Percentiles rank a stretch among this genome's conserved stretches.
Evolutionary conservation across 2,329 filamentous ascomycete genomes (phyloP).

Genomic region (Microdochium nivale): DNA sequence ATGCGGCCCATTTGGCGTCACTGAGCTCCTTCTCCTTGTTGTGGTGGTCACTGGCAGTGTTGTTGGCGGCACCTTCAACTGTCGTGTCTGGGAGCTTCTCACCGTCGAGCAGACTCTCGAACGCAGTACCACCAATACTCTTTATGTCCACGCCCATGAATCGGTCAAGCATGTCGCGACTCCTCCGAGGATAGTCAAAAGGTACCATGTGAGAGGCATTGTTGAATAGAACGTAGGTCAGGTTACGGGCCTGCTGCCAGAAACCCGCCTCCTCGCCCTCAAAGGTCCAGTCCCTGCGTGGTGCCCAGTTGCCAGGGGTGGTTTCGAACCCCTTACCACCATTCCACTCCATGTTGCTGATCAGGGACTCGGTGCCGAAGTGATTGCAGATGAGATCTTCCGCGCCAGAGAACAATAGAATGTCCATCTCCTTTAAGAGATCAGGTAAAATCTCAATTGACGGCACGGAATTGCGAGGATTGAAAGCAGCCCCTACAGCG

Average conservation of each 20-base stretch:
- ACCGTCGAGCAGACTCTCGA: conserved; percentile 75
- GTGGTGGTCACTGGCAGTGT: conserved; percentile 54
- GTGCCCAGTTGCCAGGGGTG: conserved; percentile 79
- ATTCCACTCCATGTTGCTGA: conserved; percentile 86
- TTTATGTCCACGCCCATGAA: conserved; percentile 92
- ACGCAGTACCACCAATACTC: conserved; percentile 71
- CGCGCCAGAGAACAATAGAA: conserved; percentile 86
- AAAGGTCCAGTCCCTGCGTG: conserved; percentile 89
- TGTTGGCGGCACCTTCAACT: conserved; percentile 59
- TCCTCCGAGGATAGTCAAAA: conserved; percentile 80
- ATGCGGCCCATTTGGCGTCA: conserved; percentile 80
- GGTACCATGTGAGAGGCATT: conserved; percentile 98
- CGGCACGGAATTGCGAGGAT: conserved; percentile 60
- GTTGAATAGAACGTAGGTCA: conserved; percentile 93
- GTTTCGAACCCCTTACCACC: conserved; percentile 86
- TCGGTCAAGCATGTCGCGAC: conserved; percentile 92
- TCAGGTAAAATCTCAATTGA: conserved; percentile 68
- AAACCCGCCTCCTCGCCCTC: conserved; percentile 82
- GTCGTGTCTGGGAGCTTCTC: conserved; percentile 73
- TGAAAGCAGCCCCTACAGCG: conserved; percentile 66
- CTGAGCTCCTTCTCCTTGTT: conserved; percentile 66
- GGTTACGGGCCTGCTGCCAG: conserved; percentile 89
- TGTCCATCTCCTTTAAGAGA: conserved; percentile 66
- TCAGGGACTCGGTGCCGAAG: conserved; percentile 83
- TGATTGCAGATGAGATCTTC: conserved; percentile 97